phyloP scores from a whole-genome alignment of 1,284 basidiomycete species.

The Sanghuangporus weigelae region DNA sequence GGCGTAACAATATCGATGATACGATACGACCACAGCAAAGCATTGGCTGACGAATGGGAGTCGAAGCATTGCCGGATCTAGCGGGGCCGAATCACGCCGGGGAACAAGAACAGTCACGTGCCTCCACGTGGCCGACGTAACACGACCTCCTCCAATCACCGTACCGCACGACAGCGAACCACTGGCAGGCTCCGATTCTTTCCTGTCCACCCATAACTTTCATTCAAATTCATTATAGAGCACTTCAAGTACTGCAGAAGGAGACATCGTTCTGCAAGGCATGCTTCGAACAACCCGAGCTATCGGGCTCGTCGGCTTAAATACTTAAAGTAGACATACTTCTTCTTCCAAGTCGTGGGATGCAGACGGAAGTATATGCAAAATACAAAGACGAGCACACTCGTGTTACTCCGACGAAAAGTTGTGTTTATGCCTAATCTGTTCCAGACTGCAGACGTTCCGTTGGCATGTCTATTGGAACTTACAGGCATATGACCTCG shows the following conservation, averaged over 20 bases:
- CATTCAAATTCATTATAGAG: too few species aligned
- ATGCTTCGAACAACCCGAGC: too few species aligned
- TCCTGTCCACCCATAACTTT: too few species aligned
- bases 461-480: not conserved
- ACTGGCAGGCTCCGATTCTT: too few species aligned
- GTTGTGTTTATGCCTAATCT: not conserved
- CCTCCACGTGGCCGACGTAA: not conserved
- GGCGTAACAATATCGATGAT: not conserved
- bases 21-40: not conserved
- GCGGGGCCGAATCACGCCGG: not conserved
- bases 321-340: not conserved
- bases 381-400: not conserved
- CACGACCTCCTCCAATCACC: not conserved
- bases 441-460: not conserved
- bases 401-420: not conserved
- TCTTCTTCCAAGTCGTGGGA: not conserved
- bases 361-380: not conserved
- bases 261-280: too few species aligned
- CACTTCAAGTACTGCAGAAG: too few species aligned
- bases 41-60: conserved; percentile 1
- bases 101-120: not conserved
- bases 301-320: not conserved
- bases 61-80: not conserved
- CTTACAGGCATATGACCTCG: not conserved
- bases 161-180: too few species aligned